phyloP scores from a whole-genome alignment of 2,329 filamentous ascomycete genomes.

The Elsinoe necatrix region DNA sequence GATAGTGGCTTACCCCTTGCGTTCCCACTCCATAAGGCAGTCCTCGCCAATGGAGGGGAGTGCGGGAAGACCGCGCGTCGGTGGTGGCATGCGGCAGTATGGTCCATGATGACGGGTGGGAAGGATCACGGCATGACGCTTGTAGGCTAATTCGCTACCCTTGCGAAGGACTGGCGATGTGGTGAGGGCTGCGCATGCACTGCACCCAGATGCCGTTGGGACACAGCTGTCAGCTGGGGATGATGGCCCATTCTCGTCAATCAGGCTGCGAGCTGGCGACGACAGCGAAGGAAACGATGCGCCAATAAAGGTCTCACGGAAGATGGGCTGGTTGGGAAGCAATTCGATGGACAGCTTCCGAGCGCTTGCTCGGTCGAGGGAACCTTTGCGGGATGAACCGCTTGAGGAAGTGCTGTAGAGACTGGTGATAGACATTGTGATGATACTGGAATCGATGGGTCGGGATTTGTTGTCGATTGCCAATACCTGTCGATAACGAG shows the following conservation, averaged over 20 bases:
- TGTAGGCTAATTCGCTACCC: not conserved
- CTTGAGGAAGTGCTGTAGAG: conserved; percentile 1
- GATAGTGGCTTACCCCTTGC: not conserved
- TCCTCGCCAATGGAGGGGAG: conserved; percentile 15
- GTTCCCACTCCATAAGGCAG: conserved; percentile 15
- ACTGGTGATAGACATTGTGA: conserved; percentile 11
- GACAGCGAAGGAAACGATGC: not conserved
- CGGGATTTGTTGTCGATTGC: conserved; percentile 1
- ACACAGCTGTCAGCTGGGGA: not conserved
- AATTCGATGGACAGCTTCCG: conserved; percentile 13
- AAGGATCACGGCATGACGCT: conserved; percentile 14
- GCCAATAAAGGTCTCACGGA: conserved; percentile 14
- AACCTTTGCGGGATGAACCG: conserved; percentile 6
- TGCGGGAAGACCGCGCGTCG: not conserved
- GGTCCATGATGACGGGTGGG: conserved; percentile 12
- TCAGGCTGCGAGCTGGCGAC: not conserved
- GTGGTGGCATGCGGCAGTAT: conserved; percentile 14
- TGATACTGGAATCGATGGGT: not conserved
- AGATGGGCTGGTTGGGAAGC: conserved; percentile 14
- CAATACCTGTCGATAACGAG: not conserved
- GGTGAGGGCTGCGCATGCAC: conserved; percentile 10
- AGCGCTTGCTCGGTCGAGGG: not conserved
- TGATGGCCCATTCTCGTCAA: not conserved
- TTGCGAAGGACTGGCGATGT: conserved; percentile 4
- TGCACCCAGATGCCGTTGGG: not conserved